phyloP scores from a whole-genome alignment of 768 basidiomycete species.

The Piloderma croceum region DNA sequence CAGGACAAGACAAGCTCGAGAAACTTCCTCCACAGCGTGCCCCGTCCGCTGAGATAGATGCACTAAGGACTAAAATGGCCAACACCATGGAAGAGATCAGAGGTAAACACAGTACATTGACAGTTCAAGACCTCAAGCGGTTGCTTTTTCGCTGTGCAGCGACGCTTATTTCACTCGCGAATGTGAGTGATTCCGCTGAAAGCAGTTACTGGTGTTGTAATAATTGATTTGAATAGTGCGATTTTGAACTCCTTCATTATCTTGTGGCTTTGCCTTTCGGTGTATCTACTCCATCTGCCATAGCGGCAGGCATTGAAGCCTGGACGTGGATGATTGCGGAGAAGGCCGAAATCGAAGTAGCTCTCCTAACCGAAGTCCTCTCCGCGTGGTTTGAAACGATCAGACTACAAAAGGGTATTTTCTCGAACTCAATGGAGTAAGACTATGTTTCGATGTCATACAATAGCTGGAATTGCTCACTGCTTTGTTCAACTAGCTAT shows the following conservation, averaged over 20 bases:
- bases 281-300: constrained; percentile 79
- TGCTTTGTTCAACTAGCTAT: constrained; percentile 46
- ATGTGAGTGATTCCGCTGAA: constrained; percentile 44
- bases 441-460: constrained; percentile 22
- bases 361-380: constrained; percentile 78
- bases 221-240: constrained; percentile 59
- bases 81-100: constrained; percentile 63
- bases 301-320: constrained; percentile 84
- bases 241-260: constrained; percentile 80
- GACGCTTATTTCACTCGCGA: constrained; percentile 61
- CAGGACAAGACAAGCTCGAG: constrained; percentile 56
- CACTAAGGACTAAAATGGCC: constrained; percentile 63
- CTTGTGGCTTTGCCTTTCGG: constrained; percentile 86
- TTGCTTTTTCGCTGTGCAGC: constrained; percentile 85
- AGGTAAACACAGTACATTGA: constrained; percentile 65
- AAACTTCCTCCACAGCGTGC: constrained; percentile 56
- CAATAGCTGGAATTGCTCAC: constrained; percentile 6
- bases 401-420: constrained; percentile 71
- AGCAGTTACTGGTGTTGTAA: no score
- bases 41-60: constrained; percentile 54
- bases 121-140: constrained; percentile 77
- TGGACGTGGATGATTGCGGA: constrained; percentile 97
- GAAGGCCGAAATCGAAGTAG: constrained; percentile 74
- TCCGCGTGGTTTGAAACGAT: constrained; percentile 86
- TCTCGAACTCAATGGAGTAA: constrained; percentile 77